Conservation (phyloP, 106 monocot genomes). For the Phalaenopsis aphrodite region DNA sequence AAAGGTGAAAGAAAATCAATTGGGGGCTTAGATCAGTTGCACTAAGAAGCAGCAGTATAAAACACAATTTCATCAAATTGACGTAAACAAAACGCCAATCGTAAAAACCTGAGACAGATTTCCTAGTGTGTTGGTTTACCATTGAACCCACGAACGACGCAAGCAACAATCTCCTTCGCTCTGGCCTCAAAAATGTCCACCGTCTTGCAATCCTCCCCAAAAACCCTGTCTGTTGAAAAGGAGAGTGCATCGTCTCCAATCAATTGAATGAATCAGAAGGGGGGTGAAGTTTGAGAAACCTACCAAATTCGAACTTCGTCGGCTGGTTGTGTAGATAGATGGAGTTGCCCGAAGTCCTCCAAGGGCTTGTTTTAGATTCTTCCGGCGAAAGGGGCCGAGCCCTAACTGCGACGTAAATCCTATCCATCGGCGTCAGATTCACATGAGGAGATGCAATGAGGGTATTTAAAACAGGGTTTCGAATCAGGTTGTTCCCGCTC, state of each 20-base stretch:
- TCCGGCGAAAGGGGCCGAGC: conserved; percentile 67
- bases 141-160: conserved; percentile 80
- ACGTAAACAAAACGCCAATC: background rate
- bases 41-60: background rate
- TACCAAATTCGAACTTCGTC: conserved; percentile 80
- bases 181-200: conserved; percentile 54
- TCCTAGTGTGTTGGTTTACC: conserved; percentile 17
- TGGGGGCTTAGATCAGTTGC: too few species aligned
- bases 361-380: conserved; percentile 59
- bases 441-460: background rate
- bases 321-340: conserved; percentile 40
- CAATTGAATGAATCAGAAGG: background rate
- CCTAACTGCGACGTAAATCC: conserved; percentile 71
- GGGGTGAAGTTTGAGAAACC: background rate
- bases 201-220: conserved; percentile 68
- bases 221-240: conserved; percentile 55
- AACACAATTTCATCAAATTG: background rate
- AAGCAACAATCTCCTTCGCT: conserved; percentile 75
- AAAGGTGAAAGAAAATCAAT: background rate
- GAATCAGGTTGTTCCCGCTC: background rate
- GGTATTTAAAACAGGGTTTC: background rate
- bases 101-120: background rate
- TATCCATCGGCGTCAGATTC: conserved; percentile 43
- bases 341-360: conserved; percentile 72
- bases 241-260: background rate